Evolutionary conservation across 331 rosid species (phyloP).

Genomic region (Quercus lobata): DNA sequence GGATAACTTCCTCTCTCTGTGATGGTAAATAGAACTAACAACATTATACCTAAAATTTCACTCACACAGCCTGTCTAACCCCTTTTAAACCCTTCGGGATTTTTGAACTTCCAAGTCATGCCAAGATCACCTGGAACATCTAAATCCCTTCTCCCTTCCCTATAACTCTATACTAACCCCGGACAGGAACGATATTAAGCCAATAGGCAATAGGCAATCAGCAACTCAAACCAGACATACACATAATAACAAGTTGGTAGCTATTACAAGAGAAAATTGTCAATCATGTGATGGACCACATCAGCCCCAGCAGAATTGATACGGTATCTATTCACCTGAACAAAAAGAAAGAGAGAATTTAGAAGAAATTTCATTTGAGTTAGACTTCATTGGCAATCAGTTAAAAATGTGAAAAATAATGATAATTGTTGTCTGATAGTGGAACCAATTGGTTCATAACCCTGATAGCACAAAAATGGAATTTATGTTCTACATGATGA

Average conservation of each 20-base stretch:
- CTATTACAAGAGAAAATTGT: constrained; percentile 50
- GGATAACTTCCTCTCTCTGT: neutral
- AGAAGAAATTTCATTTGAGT: neutral
- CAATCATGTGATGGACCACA: constrained; percentile 83
- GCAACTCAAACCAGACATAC: neutral
- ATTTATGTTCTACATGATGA: neutral
- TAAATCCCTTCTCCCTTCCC: neutral
- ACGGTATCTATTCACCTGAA: constrained; percentile 54
- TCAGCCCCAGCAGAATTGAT: constrained; percentile 70
- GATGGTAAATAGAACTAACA: neutral
- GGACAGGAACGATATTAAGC: neutral
- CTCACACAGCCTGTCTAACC: neutral
- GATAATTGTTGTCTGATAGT: neutral
- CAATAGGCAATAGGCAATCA: neutral
- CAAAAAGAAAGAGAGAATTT: neutral
- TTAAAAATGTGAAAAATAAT: neutral
- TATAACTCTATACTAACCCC: no score
- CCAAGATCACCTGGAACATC: neutral
- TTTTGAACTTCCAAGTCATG: neutral
- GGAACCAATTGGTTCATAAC: neutral
- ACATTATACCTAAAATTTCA: neutral
- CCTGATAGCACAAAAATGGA: neutral
- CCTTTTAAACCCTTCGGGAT: no score
- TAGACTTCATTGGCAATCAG: neutral
- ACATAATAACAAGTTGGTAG: neutral